Evolutionary conservation across 2,329 filamentous ascomycete genomes (phyloP).

Genomic region (Rhynchosporium graminicola): DNA sequence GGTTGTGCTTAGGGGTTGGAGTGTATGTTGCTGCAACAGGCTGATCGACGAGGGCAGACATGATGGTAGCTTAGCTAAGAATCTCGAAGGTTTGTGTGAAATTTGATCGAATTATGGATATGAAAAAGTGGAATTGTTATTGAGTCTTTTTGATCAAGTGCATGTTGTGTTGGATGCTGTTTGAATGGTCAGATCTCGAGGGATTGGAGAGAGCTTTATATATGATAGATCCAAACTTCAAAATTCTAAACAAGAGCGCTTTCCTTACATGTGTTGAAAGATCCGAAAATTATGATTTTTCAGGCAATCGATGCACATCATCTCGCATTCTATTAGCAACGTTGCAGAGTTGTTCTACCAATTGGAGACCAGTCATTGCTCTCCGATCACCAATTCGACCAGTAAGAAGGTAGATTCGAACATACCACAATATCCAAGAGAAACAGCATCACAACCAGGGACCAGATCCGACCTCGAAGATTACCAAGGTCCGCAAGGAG

Average conservation of each 20-base stretch:
- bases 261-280: background rate
- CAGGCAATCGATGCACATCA: conserved; percentile 1
- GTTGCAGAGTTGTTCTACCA: no score
- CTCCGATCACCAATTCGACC: background rate
- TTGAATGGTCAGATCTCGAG: background rate
- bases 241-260: background rate
- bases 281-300: background rate
- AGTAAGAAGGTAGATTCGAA: background rate
- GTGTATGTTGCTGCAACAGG: conserved; percentile 14
- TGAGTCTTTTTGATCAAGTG: background rate
- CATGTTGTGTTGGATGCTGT: conserved; percentile 4
- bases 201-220: no score
- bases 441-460: background rate
- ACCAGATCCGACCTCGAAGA: background rate
- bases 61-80: conserved; percentile 24
- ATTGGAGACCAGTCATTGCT: background rate
- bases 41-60: conserved; percentile 23
- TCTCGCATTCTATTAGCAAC: background rate
- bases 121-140: background rate
- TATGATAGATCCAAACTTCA: background rate
- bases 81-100: conserved; percentile 19
- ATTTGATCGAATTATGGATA: background rate
- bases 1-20: conserved; percentile 12
- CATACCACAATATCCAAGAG: background rate
- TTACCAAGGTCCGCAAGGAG: background rate